A percentile compares a stretch with the other conserved stretches of the same genome.
phyloP scores from a whole-genome alignment of 2,329 filamentous ascomycete species.

The Cordyceps fumosorosea region DNA sequence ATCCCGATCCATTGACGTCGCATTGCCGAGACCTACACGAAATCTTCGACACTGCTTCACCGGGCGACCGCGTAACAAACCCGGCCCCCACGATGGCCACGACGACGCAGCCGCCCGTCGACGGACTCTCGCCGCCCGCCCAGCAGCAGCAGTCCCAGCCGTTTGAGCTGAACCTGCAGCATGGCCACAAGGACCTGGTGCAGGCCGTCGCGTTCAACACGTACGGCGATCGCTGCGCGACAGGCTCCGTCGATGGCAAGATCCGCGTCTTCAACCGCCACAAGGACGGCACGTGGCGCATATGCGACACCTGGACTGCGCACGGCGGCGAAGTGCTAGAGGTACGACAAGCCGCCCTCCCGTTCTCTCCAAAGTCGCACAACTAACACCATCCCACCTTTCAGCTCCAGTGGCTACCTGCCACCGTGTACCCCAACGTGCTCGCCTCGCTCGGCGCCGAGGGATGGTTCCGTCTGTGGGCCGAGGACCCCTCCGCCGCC shows the following conservation, averaged over 20 bases:
- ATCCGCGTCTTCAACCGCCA: constrained; percentile 87
- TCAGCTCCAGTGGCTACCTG: constrained; percentile 87
- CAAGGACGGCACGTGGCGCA: constrained; percentile 67
- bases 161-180: constrained; percentile 58
- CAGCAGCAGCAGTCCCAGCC: constrained; percentile 26
- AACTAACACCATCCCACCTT: neutral
- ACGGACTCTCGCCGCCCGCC: constrained; percentile 18
- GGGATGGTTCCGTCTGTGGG: constrained; percentile 86
- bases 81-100: constrained; percentile 20
- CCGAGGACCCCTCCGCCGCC: constrained; percentile 76
- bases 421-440: constrained; percentile 78
- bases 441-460: constrained; percentile 85
- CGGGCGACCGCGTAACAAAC: neutral
- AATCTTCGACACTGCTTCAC: neutral
- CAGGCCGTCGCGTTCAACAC: constrained; percentile 84
- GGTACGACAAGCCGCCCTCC: constrained; percentile 41
- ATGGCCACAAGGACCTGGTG: constrained; percentile 74
- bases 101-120: constrained; percentile 32
- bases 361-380: no score
- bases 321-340: constrained; percentile 88
- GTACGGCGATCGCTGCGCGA: constrained; percentile 86
- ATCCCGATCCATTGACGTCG: neutral
- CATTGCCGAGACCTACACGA: neutral
- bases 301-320: constrained; percentile 83
- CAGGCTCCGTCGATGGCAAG: constrained; percentile 85